Percentiles rank a stretch among this genome's conserved stretches.
Conservation (phyloP, 2,329 filamentous ascomycete species). For the Exophiala spinifera region DNA sequence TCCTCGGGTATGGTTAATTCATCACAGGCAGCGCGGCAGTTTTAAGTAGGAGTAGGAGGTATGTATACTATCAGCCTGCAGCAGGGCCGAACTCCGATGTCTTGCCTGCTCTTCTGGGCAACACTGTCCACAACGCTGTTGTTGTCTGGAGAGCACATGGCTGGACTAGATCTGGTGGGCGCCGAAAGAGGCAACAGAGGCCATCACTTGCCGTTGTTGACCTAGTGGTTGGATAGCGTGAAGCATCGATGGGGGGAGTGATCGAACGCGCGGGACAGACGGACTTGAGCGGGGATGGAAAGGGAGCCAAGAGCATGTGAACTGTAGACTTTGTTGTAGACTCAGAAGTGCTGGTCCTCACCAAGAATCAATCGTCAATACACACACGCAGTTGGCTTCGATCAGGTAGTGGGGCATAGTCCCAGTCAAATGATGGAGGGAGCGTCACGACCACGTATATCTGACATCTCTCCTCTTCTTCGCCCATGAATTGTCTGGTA, state of each 20-base stretch:
- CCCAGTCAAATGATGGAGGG: not conserved
- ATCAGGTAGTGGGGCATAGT: not conserved
- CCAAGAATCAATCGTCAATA: not conserved
- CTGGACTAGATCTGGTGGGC: not conserved
- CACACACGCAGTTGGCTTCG: not conserved
- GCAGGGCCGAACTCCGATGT: not conserved
- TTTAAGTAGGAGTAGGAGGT: too few species aligned
- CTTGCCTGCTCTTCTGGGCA: constrained; percentile 3
- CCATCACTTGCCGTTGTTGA: not conserved
- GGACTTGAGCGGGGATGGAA: not conserved
- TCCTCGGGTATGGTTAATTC: too few species aligned
- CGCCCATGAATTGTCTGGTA: constrained; percentile 7
- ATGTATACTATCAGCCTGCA: not conserved
- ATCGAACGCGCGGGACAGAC: not conserved
- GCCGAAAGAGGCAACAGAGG: not conserved
- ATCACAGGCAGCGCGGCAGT: too few species aligned
- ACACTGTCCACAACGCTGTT: not conserved
- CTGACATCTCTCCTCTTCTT: not conserved
- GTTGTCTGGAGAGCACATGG: not conserved
- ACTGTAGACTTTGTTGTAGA: too few species aligned
- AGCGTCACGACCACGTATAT: not conserved
- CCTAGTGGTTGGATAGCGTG: too few species aligned
- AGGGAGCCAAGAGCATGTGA: not conserved
- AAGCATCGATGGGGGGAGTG: too few species aligned
- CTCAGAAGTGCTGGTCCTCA: too few species aligned